Base-by-base conservation (phyloP, 768 basidiomycete species). In the Kwoniella dejecticola region DNA sequence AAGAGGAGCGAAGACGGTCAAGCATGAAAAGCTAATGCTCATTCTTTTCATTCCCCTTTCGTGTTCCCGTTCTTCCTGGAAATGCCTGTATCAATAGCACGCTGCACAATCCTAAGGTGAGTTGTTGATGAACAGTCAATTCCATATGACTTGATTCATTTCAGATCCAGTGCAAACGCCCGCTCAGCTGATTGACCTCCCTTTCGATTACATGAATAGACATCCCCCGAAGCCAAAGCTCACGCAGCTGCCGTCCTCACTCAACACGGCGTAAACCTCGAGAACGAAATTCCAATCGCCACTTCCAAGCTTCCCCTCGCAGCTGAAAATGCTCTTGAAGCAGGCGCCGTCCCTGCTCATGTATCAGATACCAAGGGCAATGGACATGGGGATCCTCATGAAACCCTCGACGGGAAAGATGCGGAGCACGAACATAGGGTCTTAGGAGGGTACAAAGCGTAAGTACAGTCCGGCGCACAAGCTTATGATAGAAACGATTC, bases 371-470 rank as follows among this genome's bases (percentile, higher is more conserved):
- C n/a, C n/a, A n/a, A n/a, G n/a, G n/a, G n/a, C 33, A 26, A 21
- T 41, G 53, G 23, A 27, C 53, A 55, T 44, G 30, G 40, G 19
- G 15, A 21, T 23, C 30, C 36, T 42, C 40, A n/a, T 15, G 17
- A 45, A n/a, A n/a, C n/a, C n/a, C n/a, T n/a, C 46, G 53, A n/a
- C 4, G 19, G 38, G 30, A 45, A 38, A 12, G 38, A 55, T 27
- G 11, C 31, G 30, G 42, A 47, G 52, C 66, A 63, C 41, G 47
- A 64, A 21, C 58, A 64, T 48, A 29, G 45, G 17, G 49, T 52
- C 11, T n/a, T 64, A 10, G 67, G 67, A 8, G 67, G 67, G 42
- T 68, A 63, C 55, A 68, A 68, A 45, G 57, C 66, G 66, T 68
- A 33, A 61, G 62, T 63, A n/a, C n/a, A n/a, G n/a, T n/a, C n/a